Percentiles rank a stretch among this genome's conserved stretches.
Evolutionary conservation across 78 protist species (phyloP).

Genomic region (Emiliania huxleyi): DNA sequence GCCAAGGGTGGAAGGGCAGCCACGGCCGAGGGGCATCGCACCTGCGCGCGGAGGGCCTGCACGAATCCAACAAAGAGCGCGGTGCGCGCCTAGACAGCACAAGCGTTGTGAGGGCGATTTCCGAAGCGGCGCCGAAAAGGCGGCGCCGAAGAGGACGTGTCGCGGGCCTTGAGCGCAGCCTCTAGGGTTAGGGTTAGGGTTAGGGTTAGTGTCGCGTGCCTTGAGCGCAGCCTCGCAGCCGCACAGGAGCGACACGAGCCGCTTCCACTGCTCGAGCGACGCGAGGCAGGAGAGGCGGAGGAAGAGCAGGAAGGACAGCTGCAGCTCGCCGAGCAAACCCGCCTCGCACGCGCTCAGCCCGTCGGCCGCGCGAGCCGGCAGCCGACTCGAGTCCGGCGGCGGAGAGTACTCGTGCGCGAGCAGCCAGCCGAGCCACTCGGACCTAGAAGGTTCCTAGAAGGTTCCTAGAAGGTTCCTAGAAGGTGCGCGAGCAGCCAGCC

Average conservation of each 20-base stretch:
- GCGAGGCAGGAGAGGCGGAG: neutral
- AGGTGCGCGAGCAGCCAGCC: no score
- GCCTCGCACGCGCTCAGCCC: neutral
- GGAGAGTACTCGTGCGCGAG: no score
- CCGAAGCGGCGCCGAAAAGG: neutral
- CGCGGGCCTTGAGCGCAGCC: no score
- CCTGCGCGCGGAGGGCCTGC: neutral
- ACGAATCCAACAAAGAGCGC: neutral
- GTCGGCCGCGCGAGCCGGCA: no score
- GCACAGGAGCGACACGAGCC: neutral
- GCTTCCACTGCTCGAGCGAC: neutral
- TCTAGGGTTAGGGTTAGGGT: neutral
- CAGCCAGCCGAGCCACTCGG: no score
- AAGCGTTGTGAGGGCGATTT: neutral
- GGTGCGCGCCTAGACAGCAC: neutral
- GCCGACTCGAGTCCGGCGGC: no score
- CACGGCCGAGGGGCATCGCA: neutral
- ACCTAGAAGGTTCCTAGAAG: no score
- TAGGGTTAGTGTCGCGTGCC: neutral
- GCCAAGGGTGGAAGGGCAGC: neutral
- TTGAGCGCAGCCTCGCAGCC: neutral
- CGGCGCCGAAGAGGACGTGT: no score
- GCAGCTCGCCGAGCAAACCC: neutral
- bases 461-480: no score
- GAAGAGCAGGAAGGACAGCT: neutral